Percentiles rank a stretch among this genome's conserved stretches.
Conservation (phyloP, 306 rosid genomes). For the Luffa aegyptiaca region DNA sequence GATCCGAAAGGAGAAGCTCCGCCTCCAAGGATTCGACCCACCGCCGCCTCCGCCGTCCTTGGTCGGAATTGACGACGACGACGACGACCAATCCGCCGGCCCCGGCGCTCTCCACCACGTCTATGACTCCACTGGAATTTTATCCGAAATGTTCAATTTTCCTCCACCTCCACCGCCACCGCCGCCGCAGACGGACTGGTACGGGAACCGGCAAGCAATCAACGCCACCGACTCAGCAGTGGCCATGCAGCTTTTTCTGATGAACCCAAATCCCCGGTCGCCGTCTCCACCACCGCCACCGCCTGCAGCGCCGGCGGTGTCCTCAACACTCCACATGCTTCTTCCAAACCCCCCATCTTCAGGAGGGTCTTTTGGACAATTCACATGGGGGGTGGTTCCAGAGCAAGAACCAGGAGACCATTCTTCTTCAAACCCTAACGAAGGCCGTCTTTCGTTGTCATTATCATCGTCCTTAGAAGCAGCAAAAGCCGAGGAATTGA, state of each 20-base stretch:
- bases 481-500: constrained; percentile 11
- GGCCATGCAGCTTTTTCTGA: constrained; percentile 94
- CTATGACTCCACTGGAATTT: constrained; percentile 70
- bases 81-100: constrained; percentile 39
- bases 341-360: constrained; percentile 8
- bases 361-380: constrained; percentile 14
- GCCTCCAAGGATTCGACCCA: constrained; percentile 50
- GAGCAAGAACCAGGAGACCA: background rate
- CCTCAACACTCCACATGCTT: constrained; percentile 29
- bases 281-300: constrained; percentile 52
- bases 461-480: constrained; percentile 11
- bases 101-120: constrained; percentile 30
- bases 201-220: constrained; percentile 34
- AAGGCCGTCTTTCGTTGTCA: constrained; percentile 10
- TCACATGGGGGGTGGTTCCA: constrained; percentile 8
- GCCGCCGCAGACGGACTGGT: constrained; percentile 42
- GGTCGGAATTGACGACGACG: constrained; percentile 60
- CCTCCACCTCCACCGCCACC: constrained; percentile 21
- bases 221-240: constrained; percentile 83
- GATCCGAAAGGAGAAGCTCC: constrained; percentile 84
- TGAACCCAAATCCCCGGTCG: constrained; percentile 72
- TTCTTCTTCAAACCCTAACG: background rate
- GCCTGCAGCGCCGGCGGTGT: constrained; percentile 6
- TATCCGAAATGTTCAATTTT: constrained; percentile 89
- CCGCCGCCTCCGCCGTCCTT: constrained; percentile 35